Conservation (phyloP, 2,329 filamentous ascomycete species). For the Aureobasidium sp. region DNA sequence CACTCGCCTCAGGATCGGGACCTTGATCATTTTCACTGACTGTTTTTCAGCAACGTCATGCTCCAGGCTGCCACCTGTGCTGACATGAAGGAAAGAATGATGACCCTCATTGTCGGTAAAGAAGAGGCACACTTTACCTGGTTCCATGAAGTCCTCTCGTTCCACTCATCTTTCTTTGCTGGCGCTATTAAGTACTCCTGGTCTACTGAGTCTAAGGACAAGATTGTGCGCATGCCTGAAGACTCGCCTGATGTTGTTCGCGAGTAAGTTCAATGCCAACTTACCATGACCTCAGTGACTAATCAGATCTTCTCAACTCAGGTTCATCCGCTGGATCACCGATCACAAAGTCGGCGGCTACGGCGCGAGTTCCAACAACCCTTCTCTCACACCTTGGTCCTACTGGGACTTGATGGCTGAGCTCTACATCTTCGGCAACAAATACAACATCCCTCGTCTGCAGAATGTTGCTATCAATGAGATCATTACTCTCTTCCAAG, state of each 20-base stretch:
- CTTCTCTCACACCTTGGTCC: not conserved
- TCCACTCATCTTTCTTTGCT: slow-evolving; percentile 2
- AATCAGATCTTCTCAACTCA: not conserved
- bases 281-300: not conserved
- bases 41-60: not conserved
- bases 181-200: not conserved
- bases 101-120: not conserved
- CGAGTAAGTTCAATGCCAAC: not conserved
- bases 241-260: not conserved
- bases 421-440: slow-evolving; percentile 1
- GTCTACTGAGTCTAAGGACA: not conserved
- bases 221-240: not conserved
- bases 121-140: not conserved
- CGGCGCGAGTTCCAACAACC: not conserved
- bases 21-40: not conserved
- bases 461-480: slow-evolving; percentile 6
- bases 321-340: slow-evolving; percentile 1
- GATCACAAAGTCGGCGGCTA: slow-evolving; percentile 1
- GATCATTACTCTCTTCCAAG: not conserved
- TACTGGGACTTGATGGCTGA: not conserved
- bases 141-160: not conserved
- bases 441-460: not conserved
- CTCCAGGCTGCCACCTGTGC: not conserved
- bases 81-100: not conserved
- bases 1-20: too few relatives aligned